Percentiles rank a stretch among this genome's conserved stretches.
Conservation (phyloP, 139 green algal species). For the Coelastrella sp. region DNA sequence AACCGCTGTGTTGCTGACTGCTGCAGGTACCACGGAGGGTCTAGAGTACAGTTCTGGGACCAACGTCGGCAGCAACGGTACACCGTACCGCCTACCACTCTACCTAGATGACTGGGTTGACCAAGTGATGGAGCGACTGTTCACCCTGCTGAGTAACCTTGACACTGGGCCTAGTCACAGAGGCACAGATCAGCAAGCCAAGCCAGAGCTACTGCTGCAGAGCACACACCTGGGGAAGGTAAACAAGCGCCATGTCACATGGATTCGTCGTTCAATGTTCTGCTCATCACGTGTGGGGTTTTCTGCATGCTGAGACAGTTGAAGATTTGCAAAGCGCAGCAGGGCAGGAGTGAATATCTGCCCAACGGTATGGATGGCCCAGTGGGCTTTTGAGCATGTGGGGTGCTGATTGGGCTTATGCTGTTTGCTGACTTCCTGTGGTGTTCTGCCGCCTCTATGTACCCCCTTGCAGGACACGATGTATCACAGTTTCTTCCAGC, state of each 20-base stretch:
- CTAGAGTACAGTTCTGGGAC: not conserved
- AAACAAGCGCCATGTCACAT: not conserved
- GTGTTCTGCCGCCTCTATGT: not conserved
- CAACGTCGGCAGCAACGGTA: too few species aligned
- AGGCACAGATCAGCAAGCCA: conserved; percentile 50
- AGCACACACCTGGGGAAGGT: conserved; percentile 51
- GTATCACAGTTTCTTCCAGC: conserved; percentile 74
- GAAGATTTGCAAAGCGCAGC: too few species aligned
- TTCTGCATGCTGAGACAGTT: too few species aligned
- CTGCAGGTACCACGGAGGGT: not conserved
- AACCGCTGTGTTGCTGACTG: not conserved
- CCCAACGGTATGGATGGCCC: too few species aligned
- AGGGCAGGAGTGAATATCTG: too few species aligned
- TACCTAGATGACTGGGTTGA: conserved; percentile 84
- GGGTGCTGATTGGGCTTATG: too few species aligned
- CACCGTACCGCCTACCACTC: conserved; percentile 62
- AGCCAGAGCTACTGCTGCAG: conserved; percentile 36
- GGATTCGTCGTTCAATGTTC: not conserved
- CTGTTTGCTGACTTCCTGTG: not conserved
- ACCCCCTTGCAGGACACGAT: conserved; percentile 39
- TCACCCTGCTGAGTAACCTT: conserved; percentile 82
- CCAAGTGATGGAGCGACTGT: conserved; percentile 75
- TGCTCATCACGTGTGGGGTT: not conserved
- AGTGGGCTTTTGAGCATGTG: too few species aligned
- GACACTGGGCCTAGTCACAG: conserved; percentile 72